phyloP scores from a whole-genome alignment of 352 stramenopile species.

The Phytopythium montanum region DNA sequence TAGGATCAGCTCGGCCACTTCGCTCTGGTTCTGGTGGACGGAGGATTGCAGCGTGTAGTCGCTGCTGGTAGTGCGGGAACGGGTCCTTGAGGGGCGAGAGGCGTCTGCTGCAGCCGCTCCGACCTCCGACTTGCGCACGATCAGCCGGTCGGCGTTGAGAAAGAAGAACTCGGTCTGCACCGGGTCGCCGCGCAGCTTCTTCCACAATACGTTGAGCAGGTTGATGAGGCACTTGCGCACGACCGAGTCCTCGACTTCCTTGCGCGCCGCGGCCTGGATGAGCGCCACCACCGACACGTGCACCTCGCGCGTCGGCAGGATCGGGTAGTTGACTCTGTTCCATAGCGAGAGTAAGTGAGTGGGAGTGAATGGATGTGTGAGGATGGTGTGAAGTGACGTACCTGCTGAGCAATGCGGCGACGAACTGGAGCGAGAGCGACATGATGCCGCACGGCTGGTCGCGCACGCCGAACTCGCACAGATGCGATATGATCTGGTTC shows the following conservation, averaged over 20 bases:
- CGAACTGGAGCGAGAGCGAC: constrained; percentile 81
- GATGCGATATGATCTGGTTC: constrained; percentile 74
- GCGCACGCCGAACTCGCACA: constrained; percentile 67
- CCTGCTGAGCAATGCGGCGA: constrained; percentile 69
- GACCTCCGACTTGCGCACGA: constrained; percentile 42
- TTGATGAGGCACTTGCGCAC: constrained; percentile 82
- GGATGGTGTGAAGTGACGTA: not conserved
- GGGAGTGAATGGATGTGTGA: not conserved
- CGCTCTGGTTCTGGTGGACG: constrained; percentile 31
- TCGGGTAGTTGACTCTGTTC: constrained; percentile 69
- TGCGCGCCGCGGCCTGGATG: constrained; percentile 73
- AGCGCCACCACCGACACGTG: constrained; percentile 78
- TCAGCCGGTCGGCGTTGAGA: constrained; percentile 56
- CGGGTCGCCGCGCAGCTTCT: constrained; percentile 78
- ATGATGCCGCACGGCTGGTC: constrained; percentile 83
- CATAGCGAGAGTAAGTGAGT: too few relatives aligned
- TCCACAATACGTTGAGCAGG: constrained; percentile 81
- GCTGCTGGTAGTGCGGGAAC: constrained; percentile 28
- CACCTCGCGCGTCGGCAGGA: constrained; percentile 75
- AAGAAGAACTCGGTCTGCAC: constrained; percentile 90
- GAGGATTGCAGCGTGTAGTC: constrained; percentile 17
- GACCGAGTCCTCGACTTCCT: constrained; percentile 79
- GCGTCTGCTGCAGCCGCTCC: constrained; percentile 16
- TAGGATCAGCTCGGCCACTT: constrained; percentile 75
- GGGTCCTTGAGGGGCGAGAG: constrained; percentile 15